Conservation (phyloP, 1,284 basidiomycete genomes). For the Psilocybe mexicana region DNA sequence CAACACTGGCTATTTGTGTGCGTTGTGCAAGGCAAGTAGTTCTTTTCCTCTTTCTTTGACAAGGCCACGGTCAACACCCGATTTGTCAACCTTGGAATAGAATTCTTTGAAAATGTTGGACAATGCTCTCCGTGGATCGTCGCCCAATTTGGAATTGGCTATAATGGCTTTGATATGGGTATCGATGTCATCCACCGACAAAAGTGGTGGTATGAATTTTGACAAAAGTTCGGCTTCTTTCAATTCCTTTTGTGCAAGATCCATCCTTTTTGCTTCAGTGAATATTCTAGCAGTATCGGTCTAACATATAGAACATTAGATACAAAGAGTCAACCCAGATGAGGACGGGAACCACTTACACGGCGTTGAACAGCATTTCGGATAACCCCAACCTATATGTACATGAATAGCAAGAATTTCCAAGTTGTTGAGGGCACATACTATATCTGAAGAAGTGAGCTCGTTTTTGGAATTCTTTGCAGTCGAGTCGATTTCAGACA, state of each 20-base stretch:
- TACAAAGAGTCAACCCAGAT: neutral
- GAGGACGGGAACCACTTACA: conserved; percentile 38
- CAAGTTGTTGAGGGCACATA: conserved; percentile 17
- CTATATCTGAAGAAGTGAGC: conserved; percentile 46
- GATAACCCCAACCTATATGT: conserved; percentile 40
- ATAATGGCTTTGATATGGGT: conserved; percentile 44
- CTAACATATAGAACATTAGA: conserved; percentile 36
- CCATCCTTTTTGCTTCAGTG: conserved; percentile 53
- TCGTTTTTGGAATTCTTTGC: conserved; percentile 56
- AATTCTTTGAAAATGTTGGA: conserved; percentile 63
- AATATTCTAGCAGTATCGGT: conserved; percentile 61
- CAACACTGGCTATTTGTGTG: neutral
- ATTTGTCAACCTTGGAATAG: conserved; percentile 60
- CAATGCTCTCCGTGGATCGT: conserved; percentile 36
- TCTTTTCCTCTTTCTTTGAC: conserved; percentile 53
- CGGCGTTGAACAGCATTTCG: conserved; percentile 59
- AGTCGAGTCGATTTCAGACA: conserved; percentile 66
- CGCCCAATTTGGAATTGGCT: conserved; percentile 28
- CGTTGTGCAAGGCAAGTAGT: conserved; percentile 30
- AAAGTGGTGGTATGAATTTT: conserved; percentile 57
- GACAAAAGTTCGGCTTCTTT: conserved; percentile 56
- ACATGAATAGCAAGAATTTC: neutral
- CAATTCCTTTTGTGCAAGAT: conserved; percentile 65
- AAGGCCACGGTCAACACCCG: conserved; percentile 53
- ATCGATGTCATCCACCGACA: conserved; percentile 58